A percentile compares a stretch with the other conserved stretches of the same genome.
Evolutionary conservation across 768 basidiomycete species (phyloP).

Genomic region (Tulasnella sp.): DNA sequence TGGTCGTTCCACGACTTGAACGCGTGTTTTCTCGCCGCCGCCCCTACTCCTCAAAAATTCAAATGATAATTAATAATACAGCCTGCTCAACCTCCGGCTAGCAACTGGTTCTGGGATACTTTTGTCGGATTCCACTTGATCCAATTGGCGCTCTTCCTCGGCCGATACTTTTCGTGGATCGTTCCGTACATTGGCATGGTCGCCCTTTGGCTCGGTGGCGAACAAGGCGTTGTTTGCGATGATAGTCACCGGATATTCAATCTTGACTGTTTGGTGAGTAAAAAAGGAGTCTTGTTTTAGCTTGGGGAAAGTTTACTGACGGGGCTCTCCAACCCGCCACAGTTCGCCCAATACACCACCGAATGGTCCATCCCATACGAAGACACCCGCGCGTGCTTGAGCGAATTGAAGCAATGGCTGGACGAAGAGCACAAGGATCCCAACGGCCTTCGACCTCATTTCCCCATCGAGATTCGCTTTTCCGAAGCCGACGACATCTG

Average conservation of each 20-base stretch:
- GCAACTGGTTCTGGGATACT: constrained; percentile 59
- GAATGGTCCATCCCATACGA: constrained; percentile 88
- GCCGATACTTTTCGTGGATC: constrained; percentile 54
- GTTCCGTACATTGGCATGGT: constrained; percentile 40
- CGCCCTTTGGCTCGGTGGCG: constrained; percentile 56
- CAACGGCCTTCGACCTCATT: constrained; percentile 76
- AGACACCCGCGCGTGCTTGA: constrained; percentile 56
- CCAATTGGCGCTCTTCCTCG: constrained; percentile 75
- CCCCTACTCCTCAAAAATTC: constrained; percentile 5
- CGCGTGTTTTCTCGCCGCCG: neutral
- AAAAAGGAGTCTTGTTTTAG: neutral
- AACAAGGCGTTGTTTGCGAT: constrained; percentile 54
- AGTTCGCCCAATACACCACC: constrained; percentile 90
- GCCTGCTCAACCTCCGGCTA: constrained; percentile 28
- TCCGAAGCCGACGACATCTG: constrained; percentile 85
- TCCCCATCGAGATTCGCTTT: constrained; percentile 87
- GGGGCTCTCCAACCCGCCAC: constrained; percentile 18
- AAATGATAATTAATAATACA: constrained; percentile 30
- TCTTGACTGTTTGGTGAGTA: constrained; percentile 79
- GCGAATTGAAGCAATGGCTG: constrained; percentile 65
- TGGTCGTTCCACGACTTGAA: neutral
- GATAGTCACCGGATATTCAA: constrained; percentile 83
- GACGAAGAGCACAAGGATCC: constrained; percentile 56
- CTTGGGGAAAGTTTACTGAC: neutral
- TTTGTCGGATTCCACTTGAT: constrained; percentile 73